A percentile compares a stretch with the other conserved stretches of the same genome.
Conservation (phyloP, 2,329 filamentous ascomycete species). For the Trichoderma koningii region DNA sequence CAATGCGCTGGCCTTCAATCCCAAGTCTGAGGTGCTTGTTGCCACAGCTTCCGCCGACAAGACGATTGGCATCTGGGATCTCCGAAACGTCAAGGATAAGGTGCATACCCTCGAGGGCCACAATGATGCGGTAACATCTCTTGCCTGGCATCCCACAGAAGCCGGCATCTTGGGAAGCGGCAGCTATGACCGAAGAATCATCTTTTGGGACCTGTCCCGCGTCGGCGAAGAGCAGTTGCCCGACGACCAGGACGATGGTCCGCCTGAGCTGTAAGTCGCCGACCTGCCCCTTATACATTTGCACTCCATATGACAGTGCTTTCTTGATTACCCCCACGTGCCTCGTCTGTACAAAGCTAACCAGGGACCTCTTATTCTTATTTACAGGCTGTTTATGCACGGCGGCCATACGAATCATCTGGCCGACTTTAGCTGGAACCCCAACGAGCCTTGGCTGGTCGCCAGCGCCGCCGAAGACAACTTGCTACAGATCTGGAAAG, state of each 20-base stretch:
- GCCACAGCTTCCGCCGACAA: conserved; percentile 95
- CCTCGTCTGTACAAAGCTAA: conserved; percentile 28
- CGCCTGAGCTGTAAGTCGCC: conserved; percentile 79
- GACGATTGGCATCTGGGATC: conserved; percentile 92
- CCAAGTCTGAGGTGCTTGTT: conserved; percentile 82
- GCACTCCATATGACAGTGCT: too few relatives aligned
- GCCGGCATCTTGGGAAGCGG: conserved; percentile 85
- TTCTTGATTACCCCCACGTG: too few relatives aligned
- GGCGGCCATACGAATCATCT: conserved; percentile 97
- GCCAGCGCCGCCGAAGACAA: conserved; percentile 97
- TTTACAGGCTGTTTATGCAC: conserved; percentile 81
- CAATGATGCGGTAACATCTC: conserved; percentile 82
- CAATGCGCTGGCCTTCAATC: conserved; percentile 95
- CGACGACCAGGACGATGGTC: conserved; percentile 92
- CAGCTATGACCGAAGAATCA: conserved; percentile 88
- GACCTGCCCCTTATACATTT: not conserved
- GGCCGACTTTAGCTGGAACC: conserved; percentile 97
- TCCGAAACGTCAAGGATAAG: conserved; percentile 86
- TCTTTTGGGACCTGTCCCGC: conserved; percentile 93
- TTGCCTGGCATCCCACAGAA: conserved; percentile 94
- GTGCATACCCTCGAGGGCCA: conserved; percentile 89
- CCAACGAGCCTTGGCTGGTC: conserved; percentile 94
- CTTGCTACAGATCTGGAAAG: conserved; percentile 91
- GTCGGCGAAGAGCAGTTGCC: conserved; percentile 93
- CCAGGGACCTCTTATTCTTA: conserved; percentile 53